Base-by-base conservation (phyloP, 2,329 filamentous ascomycete genomes). In the Penicillium sp. region DNA sequence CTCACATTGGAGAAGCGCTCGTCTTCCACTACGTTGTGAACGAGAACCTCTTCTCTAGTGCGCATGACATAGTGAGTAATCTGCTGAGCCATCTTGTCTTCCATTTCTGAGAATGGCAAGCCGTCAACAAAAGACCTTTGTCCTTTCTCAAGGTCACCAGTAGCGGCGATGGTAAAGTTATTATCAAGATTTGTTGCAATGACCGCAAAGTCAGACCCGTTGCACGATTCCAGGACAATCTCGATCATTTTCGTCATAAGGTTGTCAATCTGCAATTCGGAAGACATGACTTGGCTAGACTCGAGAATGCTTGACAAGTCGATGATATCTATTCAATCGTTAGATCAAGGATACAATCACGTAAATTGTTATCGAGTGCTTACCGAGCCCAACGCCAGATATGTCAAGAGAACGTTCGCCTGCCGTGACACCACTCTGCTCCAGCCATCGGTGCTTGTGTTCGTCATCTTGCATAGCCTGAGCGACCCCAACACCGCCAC, bases 251-350 rank as follows among this genome's bases (percentile, higher is more conserved):
- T 88, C 2, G 83, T 81, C 59, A 89, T 78, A 3, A 90, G 78
- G 54, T 84, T 85, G 63, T 89, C 86, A 47, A 89, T 85, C 64
- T 88, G 83, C 17, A 90, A 78, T 68, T 89, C 87, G 15, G 86
- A 88, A 7, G 87, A 89, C 66, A 90, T 83, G 6, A 89, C 81
- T 71, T 89, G 87, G 58, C 85, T 88, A 29, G 86, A 88, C 67
- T 89, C 86, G 5, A 90, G 79, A 50, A 90, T 89, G 47, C 84
- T 86, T 2, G 85, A 85, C 17, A 89, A 71, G 71, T 89, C 87
- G 58, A 90, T 84, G 70, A 90, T 88, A 69, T 89, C 87, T 60
- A 84, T 71, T 41, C 81, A 80, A 3, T 78, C 75, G 44, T 84
- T 83, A 74, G 69, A 13, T 41, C 35, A 49, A 51, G 38, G 56